Percentiles rank a stretch among this genome's conserved stretches.
These are phyloP conservation scores for Malania oleifera DNA, from an alignment of 164 flowering plant genomes.

Conservation along the genomic window DNA sequence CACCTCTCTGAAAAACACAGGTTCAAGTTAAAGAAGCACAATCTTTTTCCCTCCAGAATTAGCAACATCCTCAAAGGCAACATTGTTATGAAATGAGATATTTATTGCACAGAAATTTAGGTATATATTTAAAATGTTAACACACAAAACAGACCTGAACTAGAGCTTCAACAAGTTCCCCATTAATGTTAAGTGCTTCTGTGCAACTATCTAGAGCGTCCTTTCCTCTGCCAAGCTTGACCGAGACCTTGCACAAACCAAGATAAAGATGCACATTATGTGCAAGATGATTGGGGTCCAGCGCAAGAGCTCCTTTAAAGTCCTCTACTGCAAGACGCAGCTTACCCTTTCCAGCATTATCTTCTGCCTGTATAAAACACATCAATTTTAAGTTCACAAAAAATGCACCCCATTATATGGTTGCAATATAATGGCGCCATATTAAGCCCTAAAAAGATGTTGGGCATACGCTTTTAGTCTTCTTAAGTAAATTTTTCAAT, in stretches of 20 bases:
- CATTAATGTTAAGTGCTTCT: slow-evolving; percentile 79
- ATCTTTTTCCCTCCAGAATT: neutral
- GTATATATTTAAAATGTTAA: too few species aligned
- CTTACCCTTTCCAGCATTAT: slow-evolving; percentile 80
- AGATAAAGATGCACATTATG: slow-evolving; percentile 91
- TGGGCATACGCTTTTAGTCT: slow-evolving; percentile 81
- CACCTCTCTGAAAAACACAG: slow-evolving; percentile 73
- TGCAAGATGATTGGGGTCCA: slow-evolving; percentile 78
- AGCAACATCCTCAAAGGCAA: neutral
- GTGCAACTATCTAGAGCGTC: slow-evolving; percentile 80
- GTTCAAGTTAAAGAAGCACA: neutral
- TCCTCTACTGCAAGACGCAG: slow-evolving; percentile 87
- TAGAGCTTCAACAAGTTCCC: slow-evolving; percentile 79
- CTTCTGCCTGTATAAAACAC: slow-evolving; percentile 72
- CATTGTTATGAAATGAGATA: neutral
- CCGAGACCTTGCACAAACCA: slow-evolving; percentile 79
- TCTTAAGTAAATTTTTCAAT: slow-evolving; percentile 87
- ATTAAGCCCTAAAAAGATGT: neutral
- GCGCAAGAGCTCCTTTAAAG: slow-evolving; percentile 70
- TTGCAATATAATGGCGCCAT: neutral
- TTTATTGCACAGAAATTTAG: neutral
- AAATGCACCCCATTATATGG: neutral
- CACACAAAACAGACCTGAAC: slow-evolving; percentile 52
- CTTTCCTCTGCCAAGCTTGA: slow-evolving; percentile 93
- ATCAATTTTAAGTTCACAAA: neutral